Base-by-base conservation (phyloP, 108 stramenopile species). In the Thalassiosira profunda region DNA sequence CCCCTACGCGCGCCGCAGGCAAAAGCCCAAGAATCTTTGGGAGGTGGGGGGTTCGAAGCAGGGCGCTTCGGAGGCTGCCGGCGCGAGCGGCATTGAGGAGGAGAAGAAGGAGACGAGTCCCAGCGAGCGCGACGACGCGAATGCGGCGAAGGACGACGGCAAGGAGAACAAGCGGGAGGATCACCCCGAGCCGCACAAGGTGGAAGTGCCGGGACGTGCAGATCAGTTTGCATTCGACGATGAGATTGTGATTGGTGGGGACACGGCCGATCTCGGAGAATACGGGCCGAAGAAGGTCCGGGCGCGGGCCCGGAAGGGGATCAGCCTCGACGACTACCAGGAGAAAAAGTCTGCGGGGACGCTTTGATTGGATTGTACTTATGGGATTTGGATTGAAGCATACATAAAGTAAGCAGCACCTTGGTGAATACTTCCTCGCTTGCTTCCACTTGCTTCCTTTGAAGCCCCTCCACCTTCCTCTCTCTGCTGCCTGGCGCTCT, bases 11-110 rank as follows among this genome's bases (percentile, higher is more conserved):
- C 87, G 94, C 18, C 89, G 94, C 17, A 88, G 82, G 69, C 86
- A 88, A 24, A 95, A 92, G 75, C 94, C 94, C 37, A 89, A 95
- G 81, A 91, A 89, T 76, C 79, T 95, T 30, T 95, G 94, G 94
- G 86, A 92, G 48, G 94, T 95, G 2, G 67, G 61, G 3, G 90
- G 91, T 5, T 85, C 88, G 43, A 83, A 76, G 43, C 46, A 74
- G 5, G 74, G 81, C 34, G 37, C 11, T 12, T 0, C 56, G 20
- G 71, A 80, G 33, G 74, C 73, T 21, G 71, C 75, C 33, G 70
- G 75, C n/a, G 43, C 56, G 6, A 71, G 68, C 51, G 75, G 51
- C 1, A 48, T 59, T 5, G 82, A 87, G 48, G 84, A 87, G 67
- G 76, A 80, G 62, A 80, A 86, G 30, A 70, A 63, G 42, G 88